Base-by-base conservation (phyloP, 2,329 filamentous ascomycete species). In the Trichoderma sp. region DNA sequence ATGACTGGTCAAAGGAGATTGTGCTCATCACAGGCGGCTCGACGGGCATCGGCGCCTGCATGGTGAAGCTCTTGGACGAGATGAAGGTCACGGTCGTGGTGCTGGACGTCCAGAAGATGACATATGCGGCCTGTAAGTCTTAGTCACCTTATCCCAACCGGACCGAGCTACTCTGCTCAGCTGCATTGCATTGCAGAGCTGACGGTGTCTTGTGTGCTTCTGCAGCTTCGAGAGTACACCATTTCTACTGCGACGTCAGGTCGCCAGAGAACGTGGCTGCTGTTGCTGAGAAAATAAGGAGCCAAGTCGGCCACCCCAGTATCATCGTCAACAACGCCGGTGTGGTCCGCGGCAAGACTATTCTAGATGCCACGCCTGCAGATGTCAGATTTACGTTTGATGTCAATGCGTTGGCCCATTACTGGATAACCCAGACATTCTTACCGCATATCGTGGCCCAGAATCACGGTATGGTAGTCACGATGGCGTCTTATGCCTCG, bases 1-100 rank as follows among this genome's bases (percentile, higher is more conserved):
- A 90, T 79, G 84, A 88, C 76, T 93, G 91, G 90, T 80, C 83
- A 27, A 85, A 84, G 63, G 91, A 94, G 80, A 84, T 94, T 62
- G 89, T 92, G 3, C 82, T 94, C 55, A 84, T 94, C 24, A 94
- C 92, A 0, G 92, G 92, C 8, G 92, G 92, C 8, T 88, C 89
- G 53, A 87, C 88, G 68, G 92, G 92, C 0, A 93, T 95, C 74
- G 92, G 92, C 16, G 87, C 85, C 24, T 81, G 85, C 47, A 84
- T 93, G 3, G 91, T 91, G 16, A 83, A 85, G 72, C 77, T 90
- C 65, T 82, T 96, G n/a, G 89, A 88, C 0, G 86, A 89, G 76
- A 82, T 81, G 70, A 87, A 86, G 1, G 83, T 92, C 73, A 91
- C 87, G 72, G 89, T 94, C 40, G 89, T 89, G 0, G 89, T 94